Conservation (phyloP, 345 rosid species). For the Euclidium syriacum region DNA sequence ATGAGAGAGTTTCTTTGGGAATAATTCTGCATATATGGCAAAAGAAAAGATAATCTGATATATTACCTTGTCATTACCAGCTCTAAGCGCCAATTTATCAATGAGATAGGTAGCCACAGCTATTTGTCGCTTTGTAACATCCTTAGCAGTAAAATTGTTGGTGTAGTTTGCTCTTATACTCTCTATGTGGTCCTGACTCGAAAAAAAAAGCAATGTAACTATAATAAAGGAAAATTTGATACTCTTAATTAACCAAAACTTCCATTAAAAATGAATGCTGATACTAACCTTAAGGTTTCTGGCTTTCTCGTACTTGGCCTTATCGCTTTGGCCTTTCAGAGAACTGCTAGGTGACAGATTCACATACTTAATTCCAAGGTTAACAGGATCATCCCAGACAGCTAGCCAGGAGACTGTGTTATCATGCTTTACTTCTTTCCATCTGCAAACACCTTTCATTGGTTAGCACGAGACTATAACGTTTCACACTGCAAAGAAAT, state of each 20-base stretch:
- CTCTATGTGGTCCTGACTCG: conserved; percentile 55
- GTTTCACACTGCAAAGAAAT: conserved; percentile 5
- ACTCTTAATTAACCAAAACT: not conserved
- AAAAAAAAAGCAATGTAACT: not conserved
- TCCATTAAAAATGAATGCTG: not conserved
- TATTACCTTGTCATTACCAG: conserved; percentile 97
- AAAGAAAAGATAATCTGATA: too few relatives aligned
- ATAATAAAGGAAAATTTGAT: not conserved
- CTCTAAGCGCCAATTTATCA: conserved; percentile 95
- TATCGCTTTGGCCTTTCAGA: conserved; percentile 85
- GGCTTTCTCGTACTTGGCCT: conserved; percentile 88
- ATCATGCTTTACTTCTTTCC: conserved; percentile 93
- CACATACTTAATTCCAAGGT: conserved; percentile 66
- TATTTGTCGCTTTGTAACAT: conserved; percentile 61
- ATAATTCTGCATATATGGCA: not conserved
- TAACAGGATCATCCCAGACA: conserved; percentile 84
- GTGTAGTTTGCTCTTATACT: conserved; percentile 77
- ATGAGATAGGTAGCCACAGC: conserved; percentile 95
- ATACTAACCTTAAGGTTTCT: conserved; percentile 80
- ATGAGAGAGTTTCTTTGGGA: not conserved
- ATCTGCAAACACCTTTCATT: conserved; percentile 51
- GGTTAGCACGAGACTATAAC: conserved; percentile 15
- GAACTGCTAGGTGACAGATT: conserved; percentile 79
- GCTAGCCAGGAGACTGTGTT: conserved; percentile 89
- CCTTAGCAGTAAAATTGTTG: conserved; percentile 64